phyloP scores from a whole-genome alignment of 225 moss, liverwort and hornwort species.

The Anthoceros angustus region DNA sequence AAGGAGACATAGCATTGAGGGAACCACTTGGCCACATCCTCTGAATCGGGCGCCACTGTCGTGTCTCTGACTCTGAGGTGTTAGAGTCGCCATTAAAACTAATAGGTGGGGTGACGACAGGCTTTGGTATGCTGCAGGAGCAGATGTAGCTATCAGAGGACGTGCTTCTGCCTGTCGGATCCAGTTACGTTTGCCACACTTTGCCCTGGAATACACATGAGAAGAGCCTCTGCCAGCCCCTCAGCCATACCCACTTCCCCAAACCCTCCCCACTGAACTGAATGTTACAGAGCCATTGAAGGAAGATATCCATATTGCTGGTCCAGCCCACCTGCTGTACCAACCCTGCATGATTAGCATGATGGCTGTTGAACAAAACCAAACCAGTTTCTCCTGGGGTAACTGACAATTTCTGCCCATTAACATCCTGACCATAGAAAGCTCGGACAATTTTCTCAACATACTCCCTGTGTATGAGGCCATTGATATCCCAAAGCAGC shows the following conservation, averaged over 20 bases:
- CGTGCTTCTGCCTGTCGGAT: conserved; percentile 52
- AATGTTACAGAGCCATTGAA: conserved; percentile 52
- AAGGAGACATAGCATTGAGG: conserved; percentile 87
- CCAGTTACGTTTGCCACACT: conserved; percentile 31
- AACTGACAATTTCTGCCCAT: conserved; percentile 49
- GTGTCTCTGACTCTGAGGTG: conserved; percentile 36
- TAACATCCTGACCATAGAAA: background rate
- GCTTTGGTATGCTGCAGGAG: conserved; percentile 47
- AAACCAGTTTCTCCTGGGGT: conserved; percentile 66
- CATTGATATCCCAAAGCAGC: conserved; percentile 69
- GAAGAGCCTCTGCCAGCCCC: conserved; percentile 75
- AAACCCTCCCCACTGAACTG: conserved; percentile 39
- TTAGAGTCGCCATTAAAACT: too few species aligned
- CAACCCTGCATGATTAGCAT: conserved; percentile 19
- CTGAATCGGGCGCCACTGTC: conserved; percentile 94
- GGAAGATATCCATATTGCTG: conserved; percentile 65
- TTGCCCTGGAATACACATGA: conserved; percentile 92
- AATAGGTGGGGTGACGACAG: conserved; percentile 49
- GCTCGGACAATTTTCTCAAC: conserved; percentile 83
- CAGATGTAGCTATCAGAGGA: conserved; percentile 76
- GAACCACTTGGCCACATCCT: conserved; percentile 65
- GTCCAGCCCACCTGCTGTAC: conserved; percentile 89
- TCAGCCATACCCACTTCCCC: conserved; percentile 79
- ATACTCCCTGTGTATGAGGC: conserved; percentile 50
- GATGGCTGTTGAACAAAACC: conserved; percentile 63